These are phyloP conservation scores for Trifolium pratense DNA, from an alignment of 306 rosid species.

Conservation along the genomic window DNA sequence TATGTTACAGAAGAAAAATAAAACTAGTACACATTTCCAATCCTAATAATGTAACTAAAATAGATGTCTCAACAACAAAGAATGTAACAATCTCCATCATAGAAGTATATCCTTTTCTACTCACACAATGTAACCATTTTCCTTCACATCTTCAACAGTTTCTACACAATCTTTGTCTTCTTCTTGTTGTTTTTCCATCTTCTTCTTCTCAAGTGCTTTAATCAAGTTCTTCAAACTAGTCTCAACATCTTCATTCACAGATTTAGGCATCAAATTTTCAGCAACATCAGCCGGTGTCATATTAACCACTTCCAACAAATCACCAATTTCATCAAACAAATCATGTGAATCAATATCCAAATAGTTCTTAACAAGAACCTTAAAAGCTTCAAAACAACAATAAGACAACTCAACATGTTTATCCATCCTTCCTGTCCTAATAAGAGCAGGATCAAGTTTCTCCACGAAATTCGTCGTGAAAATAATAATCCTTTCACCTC, in stretches of 20 bases:
- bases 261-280: constrained; percentile 48
- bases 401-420: constrained; percentile 43
- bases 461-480: constrained; percentile 45
- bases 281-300: constrained; percentile 52
- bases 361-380: constrained; percentile 47
- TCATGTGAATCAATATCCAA: constrained; percentile 34
- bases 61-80: constrained; percentile 21
- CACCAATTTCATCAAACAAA: constrained; percentile 28
- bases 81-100: constrained; percentile 35
- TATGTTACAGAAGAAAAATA: background rate
- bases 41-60: constrained; percentile 28
- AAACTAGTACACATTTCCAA: constrained; percentile 1
- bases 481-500: constrained; percentile 45
- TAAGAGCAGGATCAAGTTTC: constrained; percentile 49
- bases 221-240: constrained; percentile 44
- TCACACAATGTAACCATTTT: constrained; percentile 36
- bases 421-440: constrained; percentile 50
- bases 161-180: constrained; percentile 30
- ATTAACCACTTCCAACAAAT: constrained; percentile 29
- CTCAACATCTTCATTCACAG: constrained; percentile 33
- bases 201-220: constrained; percentile 39
- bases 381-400: constrained; percentile 43
- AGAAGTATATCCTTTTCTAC: constrained; percentile 12
- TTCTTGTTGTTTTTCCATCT: background rate
- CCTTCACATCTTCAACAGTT: constrained; percentile 41